Evolutionary conservation across 2,329 filamentous ascomycete genomes (phyloP), one percentile per base, ranked within the genome.

Genomic region (Pseudogymnoascus verrucosus): DNA sequence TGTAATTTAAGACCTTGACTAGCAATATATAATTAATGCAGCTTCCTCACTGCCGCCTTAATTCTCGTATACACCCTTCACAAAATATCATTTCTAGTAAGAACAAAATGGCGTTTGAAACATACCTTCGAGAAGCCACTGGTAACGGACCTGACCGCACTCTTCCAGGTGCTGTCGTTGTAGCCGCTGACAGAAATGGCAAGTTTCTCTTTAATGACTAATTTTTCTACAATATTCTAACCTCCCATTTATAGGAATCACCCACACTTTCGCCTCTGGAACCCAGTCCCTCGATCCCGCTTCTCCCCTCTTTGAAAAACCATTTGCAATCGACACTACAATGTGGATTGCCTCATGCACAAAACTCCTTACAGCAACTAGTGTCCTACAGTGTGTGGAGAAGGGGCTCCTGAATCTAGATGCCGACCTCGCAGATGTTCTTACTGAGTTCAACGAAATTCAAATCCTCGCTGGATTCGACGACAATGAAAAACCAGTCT

Each of bases 331-430:
- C 0, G 84, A 89, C 34, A 84, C 76, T 12, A 74, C 84, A 1
- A 89, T 85, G 68, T 84, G 79, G 80, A 77, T 84, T 5, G 82
- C 82, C 0, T 83, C 80, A 0, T 82, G 80, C 69, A 84, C 82
- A 21, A 84, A 84, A 72, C 76, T 64, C 44, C 23, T 64, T 16
- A 64, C 63, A 19, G 39, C 60, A 8, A 54, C 60, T 5, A 42
- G 40, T 16, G 60, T 28, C 6, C 21, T 64, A 12, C 63, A 64
- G 44, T 64, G 63, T 42, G 60, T 62, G n/a, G 63, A 64, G 26
- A 39, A 31, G 23, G 63, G 63, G 11, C 60, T 62, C 16, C 14
- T 64, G 3, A n/a, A 14, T n/a, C 31, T 64, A 2, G 63, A 64
- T 40, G 31, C 21, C 10, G 63, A 64, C 36, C 60, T 64, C 37